These are phyloP conservation scores for Termitomyces sp. DNA, from an alignment of 768 basidiomycete species.

Conservation along the genomic window DNA sequence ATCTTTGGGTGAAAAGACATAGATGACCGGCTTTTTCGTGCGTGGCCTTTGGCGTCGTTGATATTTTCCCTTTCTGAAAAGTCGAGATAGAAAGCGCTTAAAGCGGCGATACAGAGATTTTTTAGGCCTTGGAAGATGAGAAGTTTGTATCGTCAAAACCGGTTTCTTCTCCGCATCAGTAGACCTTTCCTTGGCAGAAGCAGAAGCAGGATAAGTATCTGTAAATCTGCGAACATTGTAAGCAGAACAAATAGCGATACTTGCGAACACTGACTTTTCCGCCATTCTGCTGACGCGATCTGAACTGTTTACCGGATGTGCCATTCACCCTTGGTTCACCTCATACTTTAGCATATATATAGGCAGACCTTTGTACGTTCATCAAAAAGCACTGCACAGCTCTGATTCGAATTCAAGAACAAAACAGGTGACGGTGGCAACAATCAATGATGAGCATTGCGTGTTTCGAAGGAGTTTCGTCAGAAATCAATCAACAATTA, in stretches of 20 bases:
- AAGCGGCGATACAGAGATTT: slow-evolving; percentile 2
- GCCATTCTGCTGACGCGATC: not conserved
- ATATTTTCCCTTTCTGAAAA: slow-evolving; percentile 3
- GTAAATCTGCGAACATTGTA: not conserved
- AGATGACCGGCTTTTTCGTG: slow-evolving; percentile 29
- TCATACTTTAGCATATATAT: not conserved
- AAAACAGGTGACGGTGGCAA: not conserved
- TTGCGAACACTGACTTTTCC: not conserved
- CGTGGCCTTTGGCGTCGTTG: not conserved
- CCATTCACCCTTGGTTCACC: not conserved
- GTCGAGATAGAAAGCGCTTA: slow-evolving; percentile 2
- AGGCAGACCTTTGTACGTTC: not conserved
- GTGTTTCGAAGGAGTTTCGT: not conserved
- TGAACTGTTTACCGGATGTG: not conserved
- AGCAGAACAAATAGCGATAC: not conserved
- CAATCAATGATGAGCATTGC: not conserved
- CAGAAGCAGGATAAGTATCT: too few species aligned
- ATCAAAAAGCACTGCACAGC: not conserved
- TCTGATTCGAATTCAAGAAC: not conserved
- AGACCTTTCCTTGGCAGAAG: not conserved
- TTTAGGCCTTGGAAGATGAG: not conserved
- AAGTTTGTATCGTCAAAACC: not conserved
- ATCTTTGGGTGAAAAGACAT: slow-evolving; percentile 26
- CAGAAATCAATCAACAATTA: not conserved
- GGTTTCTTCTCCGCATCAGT: not conserved